Evolutionary conservation across 371 early-diverging fungal genomes (phyloP).

Genomic region (Dichotomocladium elegans): DNA sequence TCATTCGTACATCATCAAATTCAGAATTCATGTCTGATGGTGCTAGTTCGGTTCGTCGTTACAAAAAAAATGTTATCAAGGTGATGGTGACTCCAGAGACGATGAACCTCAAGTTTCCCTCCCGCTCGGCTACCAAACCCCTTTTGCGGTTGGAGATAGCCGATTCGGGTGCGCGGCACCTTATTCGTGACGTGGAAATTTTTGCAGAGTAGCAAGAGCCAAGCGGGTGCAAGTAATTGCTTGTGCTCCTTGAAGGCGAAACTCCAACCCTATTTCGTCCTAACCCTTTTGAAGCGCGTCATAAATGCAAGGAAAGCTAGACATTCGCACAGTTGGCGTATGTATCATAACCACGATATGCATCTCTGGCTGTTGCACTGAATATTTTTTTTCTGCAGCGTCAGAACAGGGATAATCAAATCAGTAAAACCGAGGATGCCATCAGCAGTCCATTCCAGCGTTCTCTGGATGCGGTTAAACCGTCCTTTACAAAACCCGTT

Average conservation of each 20-base stretch:
- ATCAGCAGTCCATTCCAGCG: not conserved
- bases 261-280: too few species aligned
- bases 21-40: constrained; percentile 35
- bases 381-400: not conserved
- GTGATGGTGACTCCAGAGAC: too few species aligned
- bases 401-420: not conserved
- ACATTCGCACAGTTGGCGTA: constrained; percentile 7
- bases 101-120: too few species aligned
- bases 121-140: too few species aligned
- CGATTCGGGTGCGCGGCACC: too few species aligned
- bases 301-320: constrained; percentile 2
- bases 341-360: not conserved
- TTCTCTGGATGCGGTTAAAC: not conserved
- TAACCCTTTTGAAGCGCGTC: too few species aligned
- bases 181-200: too few species aligned
- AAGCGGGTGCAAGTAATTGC: too few species aligned
- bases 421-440: not conserved
- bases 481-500: not conserved
- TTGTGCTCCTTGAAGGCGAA: too few species aligned
- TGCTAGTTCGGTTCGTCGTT: not conserved
- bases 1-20: constrained; percentile 52
- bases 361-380: not conserved
- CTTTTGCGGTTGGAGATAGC: too few species aligned
- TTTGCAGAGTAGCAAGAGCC: too few species aligned
- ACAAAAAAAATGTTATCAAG: too few species aligned